Evolutionary conservation across 495 filamentous ascomycete genomes (phyloP), one percentile per base, ranked within the genome.

Genomic region (Barbatosphaeria neglecta): DNA sequence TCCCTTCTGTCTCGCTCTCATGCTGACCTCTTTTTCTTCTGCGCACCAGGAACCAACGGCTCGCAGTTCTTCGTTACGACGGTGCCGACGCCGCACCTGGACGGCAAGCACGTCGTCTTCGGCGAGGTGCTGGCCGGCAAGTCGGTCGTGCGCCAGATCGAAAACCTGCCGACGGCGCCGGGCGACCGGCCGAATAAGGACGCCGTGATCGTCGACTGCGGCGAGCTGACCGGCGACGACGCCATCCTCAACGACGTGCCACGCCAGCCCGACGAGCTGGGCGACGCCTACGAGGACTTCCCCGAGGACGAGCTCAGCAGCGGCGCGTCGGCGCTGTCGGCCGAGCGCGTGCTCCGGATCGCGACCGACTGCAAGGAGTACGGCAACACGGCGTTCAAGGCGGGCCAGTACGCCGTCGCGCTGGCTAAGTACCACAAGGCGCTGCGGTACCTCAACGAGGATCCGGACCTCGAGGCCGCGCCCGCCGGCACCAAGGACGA

Each of bases 1-100:
- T n/a, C n/a, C n/a, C n/a, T n/a, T n/a, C n/a, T n/a, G n/a, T n/a
- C n/a, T n/a, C n/a, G n/a, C n/a, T n/a, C n/a, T n/a, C n/a, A n/a
- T n/a, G n/a, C n/a, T n/a, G n/a, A n/a, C n/a, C n/a, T n/a, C n/a
- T 50, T 3, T 20, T 17, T 25, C 27, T 9, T 6, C 2, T 23
- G 15, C 23, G n/a, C n/a, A 15, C 16, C 39, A 79, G 81, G 75
- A 47, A 97, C 92, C 66, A 99, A 99, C 62, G 92, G 92, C 51
- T 88, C 83, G 37, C 92, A 99, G 63, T 99, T 99, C 79, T 99
- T 99, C 74, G 69, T 97, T 49, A 99, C 92, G 27, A 97, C 93
- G 19, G 86, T 94, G 39, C 73, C 78, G 8, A 99, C 92, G 2
- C 88, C 90, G 22, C 92, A 98, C 64, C 78, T 99, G 11, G 88